Evolutionary conservation across 331 rosid genomes (phyloP), one percentile per base, ranked within the genome.

Genomic region (Cydonia oblonga): DNA sequence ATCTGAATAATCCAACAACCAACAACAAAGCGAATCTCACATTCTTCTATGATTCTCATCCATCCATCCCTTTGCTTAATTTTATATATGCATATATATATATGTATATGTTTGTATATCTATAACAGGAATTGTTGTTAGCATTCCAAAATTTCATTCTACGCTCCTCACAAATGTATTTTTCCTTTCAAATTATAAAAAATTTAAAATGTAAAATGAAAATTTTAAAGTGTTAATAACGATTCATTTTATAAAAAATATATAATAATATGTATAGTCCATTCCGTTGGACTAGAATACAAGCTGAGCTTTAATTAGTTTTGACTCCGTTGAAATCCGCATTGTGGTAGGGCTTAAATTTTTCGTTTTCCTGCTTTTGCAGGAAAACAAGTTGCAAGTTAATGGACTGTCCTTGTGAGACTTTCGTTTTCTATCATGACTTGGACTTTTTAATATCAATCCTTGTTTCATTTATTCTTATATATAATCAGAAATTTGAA

Each of bases 311-410:
- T 3, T 69, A 46, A 46, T 46, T 46, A 7, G 53, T 15, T 46
- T 59, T 71, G 75, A 71, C 75, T 59, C 68, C 75, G 40, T 35
- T 54, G 58, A 58, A 58, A 71, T 58, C 67, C 14, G 67, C 54
- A 23, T 69, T 72, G 57, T 13, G 51, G 14, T 66, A 64, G 24
- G 65, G 69, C 28, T 69, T 23, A 64, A 7, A 29, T 15, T 26
- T 24, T 32, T n/a, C 9, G 9, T 30, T 62, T n/a, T 9, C 18
- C 13, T 19, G 1, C 25, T 20, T 22, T 14, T 20, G 6, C 22
- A 2, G 38, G 29, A 57, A 70, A 33, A 16, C 68, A 40, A 40
- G 20, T 72, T 59, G 29, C 75, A 24, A 71, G 7, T 24, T 15
- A 26, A 25, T 35, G 11, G 29, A 56, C 16, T 22, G 42, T 54